Evolutionary conservation across 331 rosid species (phyloP).

Genomic region (Quercus phellos): DNA sequence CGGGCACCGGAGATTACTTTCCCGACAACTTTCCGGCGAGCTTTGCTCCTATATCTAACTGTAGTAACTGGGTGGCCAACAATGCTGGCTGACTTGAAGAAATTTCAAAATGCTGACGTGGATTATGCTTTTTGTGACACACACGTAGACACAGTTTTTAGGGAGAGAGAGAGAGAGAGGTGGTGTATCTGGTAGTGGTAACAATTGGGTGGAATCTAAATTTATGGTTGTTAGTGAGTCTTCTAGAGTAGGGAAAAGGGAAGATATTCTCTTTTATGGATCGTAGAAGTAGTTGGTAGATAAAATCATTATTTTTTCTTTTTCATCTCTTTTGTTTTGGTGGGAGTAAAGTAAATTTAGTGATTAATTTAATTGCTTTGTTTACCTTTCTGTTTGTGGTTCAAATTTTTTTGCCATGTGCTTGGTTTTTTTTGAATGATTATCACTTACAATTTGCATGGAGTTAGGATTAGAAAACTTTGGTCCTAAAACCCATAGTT

Average conservation of each 20-base stretch:
- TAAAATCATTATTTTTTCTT: constrained; percentile 5
- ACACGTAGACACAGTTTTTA: neutral
- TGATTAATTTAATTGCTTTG: constrained; percentile 1
- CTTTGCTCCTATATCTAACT: constrained; percentile 17
- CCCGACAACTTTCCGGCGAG: constrained; percentile 45
- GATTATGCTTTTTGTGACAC: neutral
- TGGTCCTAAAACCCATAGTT: neutral
- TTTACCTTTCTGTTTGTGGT: neutral
- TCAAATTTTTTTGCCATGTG: neutral
- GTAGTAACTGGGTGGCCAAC: constrained; percentile 35
- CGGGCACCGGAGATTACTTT: constrained; percentile 38
- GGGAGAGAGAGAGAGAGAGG: neutral
- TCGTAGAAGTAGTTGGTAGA: neutral
- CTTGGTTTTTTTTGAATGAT: neutral
- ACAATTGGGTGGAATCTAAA: constrained; percentile 2
- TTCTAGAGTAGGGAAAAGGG: neutral
- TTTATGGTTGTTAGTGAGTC: constrained; percentile 12
- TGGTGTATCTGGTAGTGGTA: neutral
- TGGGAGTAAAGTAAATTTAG: constrained; percentile 12
- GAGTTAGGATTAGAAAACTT: neutral
- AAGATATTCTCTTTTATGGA: neutral
- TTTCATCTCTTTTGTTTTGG: constrained; percentile 16
- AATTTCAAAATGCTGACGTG: neutral
- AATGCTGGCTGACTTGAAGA: constrained; percentile 37
- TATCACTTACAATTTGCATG: neutral